phyloP scores from a whole-genome alignment of 768 basidiomycete species.

The Collybiopsis luxurians region DNA sequence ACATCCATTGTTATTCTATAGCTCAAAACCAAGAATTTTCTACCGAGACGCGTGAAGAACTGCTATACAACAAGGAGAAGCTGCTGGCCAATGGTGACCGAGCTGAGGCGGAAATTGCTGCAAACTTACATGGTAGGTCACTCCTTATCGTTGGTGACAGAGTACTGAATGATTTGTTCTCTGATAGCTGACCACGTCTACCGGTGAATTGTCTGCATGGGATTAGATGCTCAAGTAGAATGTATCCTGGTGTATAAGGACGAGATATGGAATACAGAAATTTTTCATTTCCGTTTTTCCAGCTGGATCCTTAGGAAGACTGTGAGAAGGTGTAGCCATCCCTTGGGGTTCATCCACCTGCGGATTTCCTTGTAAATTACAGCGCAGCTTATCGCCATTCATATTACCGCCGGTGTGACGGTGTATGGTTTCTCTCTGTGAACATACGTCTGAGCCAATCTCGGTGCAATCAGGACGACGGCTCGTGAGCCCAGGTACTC shows the following conservation, averaged over 20 bases:
- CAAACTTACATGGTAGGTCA: constrained; percentile 61
- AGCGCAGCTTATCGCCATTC: too few relatives aligned
- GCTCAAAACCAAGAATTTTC: constrained; percentile 98
- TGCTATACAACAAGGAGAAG: constrained; percentile 99
- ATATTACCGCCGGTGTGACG: too few relatives aligned
- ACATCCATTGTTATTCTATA: constrained; percentile 34
- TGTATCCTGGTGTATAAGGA: background rate
- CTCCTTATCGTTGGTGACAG: constrained; percentile 3
- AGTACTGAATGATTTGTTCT: constrained; percentile 21
- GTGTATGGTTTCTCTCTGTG: too few relatives aligned
- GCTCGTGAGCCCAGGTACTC: too few relatives aligned
- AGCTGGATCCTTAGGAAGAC: too few relatives aligned
- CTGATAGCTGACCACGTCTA: constrained; percentile 81
- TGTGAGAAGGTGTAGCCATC: too few relatives aligned
- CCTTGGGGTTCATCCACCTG: too few relatives aligned
- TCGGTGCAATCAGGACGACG: too few relatives aligned
- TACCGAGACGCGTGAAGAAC: constrained; percentile 96
- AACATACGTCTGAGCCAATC: too few relatives aligned
- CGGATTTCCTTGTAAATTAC: too few relatives aligned
- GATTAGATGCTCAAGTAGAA: background rate
- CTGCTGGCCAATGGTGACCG: constrained; percentile 93
- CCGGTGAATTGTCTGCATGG: constrained; percentile 55
- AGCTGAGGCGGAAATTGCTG: constrained; percentile 96
- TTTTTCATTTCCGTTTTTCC: background rate
- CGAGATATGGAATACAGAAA: background rate